Evolutionary conservation across 2,329 filamentous ascomycete genomes (phyloP), one percentile per base, ranked within the genome.

Genomic region (Phialocephala subalpina): DNA sequence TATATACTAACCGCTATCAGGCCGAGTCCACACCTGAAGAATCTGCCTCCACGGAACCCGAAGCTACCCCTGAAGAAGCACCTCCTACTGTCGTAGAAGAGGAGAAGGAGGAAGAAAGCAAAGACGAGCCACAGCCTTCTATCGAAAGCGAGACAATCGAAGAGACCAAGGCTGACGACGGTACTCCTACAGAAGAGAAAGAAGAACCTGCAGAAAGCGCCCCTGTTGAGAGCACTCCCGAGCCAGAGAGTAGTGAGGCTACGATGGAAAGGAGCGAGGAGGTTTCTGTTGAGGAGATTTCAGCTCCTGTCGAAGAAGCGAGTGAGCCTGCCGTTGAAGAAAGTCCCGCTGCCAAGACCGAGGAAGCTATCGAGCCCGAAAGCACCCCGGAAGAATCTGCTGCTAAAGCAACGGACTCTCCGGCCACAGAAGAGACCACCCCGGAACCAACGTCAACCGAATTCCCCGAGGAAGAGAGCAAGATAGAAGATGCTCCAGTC

Each of bases 21-120:
- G 22, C 25, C n/a, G 49, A 53, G 25, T 5, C 25, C 14, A 12
- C 49, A 29, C 25, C 25, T 33, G 25, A 53, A 29, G 49, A 53
- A 53, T 3, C 49, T 18, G 25, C 49, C 8, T 16, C 49, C 7
- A 18, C 25, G 25, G 27, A 53, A 25, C n/a, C 45, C 16, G 49
- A 53, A 53, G 25, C 22, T 53, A 1, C 49, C 2, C 25, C 11
- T 14, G 49, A 53, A n/a, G 49, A 53, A 18, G 27, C 22, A 18
- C 12, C 49, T 29, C 16, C 25, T 5, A 9, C 49, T 1, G 27
- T 29, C 27, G 49, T 53, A 29, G 49, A 35, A 57, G 55, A 36
- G 8, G 33, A 57, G 12, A 59, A 62, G 20, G 45, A 25, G 29
- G 58, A 45, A 1, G 42, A 45, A 35, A 42, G n/a, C n/a, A 42